Conservation (phyloP, 352 stramenopile genomes). For the Pythium aquatile region DNA sequence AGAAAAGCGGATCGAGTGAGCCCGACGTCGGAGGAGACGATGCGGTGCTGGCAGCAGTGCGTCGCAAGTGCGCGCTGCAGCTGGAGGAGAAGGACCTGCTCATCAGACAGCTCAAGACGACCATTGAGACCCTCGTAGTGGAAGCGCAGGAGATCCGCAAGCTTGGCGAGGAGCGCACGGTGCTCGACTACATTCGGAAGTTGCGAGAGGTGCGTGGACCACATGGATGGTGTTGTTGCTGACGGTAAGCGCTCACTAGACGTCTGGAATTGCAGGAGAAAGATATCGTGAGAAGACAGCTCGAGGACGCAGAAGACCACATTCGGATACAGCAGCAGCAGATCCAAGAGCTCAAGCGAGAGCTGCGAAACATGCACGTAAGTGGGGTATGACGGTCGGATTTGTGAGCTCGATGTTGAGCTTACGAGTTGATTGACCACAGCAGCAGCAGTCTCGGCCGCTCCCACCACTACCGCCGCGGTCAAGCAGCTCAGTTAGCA, state of each 20-base stretch:
- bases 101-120: slow-evolving; percentile 75
- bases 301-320: slow-evolving; percentile 77
- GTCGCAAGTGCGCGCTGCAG: slow-evolving; percentile 40
- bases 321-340: slow-evolving; percentile 76
- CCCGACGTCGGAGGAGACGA: not conserved
- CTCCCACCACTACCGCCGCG: not conserved
- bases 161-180: slow-evolving; percentile 73
- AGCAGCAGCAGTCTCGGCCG: slow-evolving; percentile 1
- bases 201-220: slow-evolving; percentile 50
- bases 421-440: not conserved
- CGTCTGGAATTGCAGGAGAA: slow-evolving; percentile 44
- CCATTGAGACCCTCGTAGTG: slow-evolving; percentile 72
- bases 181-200: slow-evolving; percentile 85
- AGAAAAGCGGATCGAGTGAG: not conserved
- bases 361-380: slow-evolving; percentile 53
- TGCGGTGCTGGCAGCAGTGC: slow-evolving; percentile 5
- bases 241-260: not conserved
- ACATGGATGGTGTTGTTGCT: not conserved
- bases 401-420: not conserved
- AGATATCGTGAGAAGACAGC: slow-evolving; percentile 49
- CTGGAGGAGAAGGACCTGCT: slow-evolving; percentile 85
- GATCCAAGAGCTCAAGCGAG: slow-evolving; percentile 70
- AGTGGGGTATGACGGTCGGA: slow-evolving; percentile 20
- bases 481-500: not conserved
- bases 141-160: slow-evolving; percentile 76